Evolutionary conservation across 1,284 basidiomycete species (phyloP).

Genomic region (Irpex sp.): DNA sequence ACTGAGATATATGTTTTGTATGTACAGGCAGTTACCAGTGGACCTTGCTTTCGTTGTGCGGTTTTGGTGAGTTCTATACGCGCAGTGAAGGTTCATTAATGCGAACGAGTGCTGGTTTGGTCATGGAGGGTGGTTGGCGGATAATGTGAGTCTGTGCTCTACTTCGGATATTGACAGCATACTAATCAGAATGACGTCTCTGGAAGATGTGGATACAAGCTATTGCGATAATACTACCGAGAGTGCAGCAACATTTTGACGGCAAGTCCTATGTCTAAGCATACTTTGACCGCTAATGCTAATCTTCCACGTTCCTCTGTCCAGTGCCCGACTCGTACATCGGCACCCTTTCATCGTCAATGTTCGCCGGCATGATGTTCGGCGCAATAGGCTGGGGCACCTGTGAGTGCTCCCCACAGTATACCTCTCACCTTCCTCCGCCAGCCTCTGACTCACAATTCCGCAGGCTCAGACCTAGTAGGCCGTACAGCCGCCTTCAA

Average conservation of each 20-base stretch:
- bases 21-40: constrained; percentile 82
- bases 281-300: not conserved
- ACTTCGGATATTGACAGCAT: constrained; percentile 14
- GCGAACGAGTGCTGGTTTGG: constrained; percentile 9
- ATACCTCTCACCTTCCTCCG: not conserved
- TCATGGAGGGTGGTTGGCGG: constrained; percentile 81
- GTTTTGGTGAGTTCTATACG: constrained; percentile 72
- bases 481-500: constrained; percentile 94
- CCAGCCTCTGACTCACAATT: not conserved
- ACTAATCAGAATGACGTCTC: constrained; percentile 38
- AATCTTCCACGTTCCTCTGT: not conserved
- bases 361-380: constrained; percentile 96
- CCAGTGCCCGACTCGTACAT: constrained; percentile 81
- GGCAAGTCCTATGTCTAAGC: constrained; percentile 49
- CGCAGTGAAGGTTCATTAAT: not conserved
- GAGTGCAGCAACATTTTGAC: constrained; percentile 89
- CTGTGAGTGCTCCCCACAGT: constrained; percentile 62
- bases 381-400: constrained; percentile 94
- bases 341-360: constrained; percentile 81
- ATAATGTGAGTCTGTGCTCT: constrained; percentile 68
- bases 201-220: constrained; percentile 90
- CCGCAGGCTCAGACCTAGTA: constrained; percentile 74
- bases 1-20: not conserved
- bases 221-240: constrained; percentile 90
- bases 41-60: constrained; percentile 84